phyloP scores from a whole-genome alignment of 345 rosid species.

The Lepidium didymum region DNA sequence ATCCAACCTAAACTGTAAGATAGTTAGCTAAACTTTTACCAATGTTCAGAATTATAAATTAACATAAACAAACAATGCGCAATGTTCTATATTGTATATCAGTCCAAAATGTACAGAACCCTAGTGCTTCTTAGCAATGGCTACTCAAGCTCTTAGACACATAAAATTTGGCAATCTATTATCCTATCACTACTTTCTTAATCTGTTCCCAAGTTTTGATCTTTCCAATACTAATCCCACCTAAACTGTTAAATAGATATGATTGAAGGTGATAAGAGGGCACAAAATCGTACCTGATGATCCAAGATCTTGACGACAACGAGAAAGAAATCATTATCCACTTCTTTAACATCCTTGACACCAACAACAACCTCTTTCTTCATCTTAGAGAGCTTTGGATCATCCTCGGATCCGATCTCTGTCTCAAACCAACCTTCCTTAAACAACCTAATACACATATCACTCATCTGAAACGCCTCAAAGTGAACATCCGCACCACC shows the following conservation, averaged over 20 bases:
- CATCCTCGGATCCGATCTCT: conserved; percentile 49
- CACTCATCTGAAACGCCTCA: conserved; percentile 96
- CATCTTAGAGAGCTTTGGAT: conserved; percentile 86
- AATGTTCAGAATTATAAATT: too few relatives aligned
- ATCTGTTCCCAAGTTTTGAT: background rate
- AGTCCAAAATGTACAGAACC: background rate
- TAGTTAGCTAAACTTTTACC: too few relatives aligned
- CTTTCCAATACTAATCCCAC: background rate
- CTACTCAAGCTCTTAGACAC: background rate
- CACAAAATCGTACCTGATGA: conserved; percentile 49
- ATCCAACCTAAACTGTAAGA: background rate
- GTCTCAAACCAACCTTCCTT: conserved; percentile 83
- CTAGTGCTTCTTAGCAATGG: background rate
- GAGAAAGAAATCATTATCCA: conserved; percentile 89
- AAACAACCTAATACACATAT: conserved; percentile 73
- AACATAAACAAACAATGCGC: background rate
- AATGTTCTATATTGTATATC: background rate
- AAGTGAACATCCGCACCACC: conserved; percentile 88
- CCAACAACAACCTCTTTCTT: conserved; percentile 93
- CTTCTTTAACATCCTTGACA: conserved; percentile 77
- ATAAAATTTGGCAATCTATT: background rate
- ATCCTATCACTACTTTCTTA: background rate
- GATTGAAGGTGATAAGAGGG: background rate
- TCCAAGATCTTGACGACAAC: conserved; percentile 64
- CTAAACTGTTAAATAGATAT: background rate